Conservation (phyloP, 2,329 filamentous ascomycete genomes). For the Exophiala sp. region DNA sequence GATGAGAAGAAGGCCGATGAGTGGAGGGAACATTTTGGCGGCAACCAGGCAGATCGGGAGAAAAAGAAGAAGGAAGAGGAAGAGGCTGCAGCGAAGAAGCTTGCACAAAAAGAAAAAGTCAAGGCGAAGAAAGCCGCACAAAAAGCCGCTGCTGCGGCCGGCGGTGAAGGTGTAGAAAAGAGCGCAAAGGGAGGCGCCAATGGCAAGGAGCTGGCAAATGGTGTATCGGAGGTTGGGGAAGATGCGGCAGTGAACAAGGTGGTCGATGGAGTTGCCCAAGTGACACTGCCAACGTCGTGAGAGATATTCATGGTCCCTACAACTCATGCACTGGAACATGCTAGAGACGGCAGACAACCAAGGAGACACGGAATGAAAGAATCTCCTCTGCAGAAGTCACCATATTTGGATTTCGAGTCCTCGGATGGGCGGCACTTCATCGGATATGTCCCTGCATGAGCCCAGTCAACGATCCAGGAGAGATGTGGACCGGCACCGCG, state of each 20-base stretch:
- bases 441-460: too few species aligned
- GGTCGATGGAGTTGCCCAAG: constrained; percentile 41
- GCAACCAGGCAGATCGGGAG: constrained; percentile 62
- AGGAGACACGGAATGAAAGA: background rate
- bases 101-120: constrained; percentile 35
- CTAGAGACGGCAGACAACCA: background rate
- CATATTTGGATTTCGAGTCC: too few species aligned
- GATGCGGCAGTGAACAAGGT: constrained; percentile 45
- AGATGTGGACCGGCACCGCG: too few species aligned
- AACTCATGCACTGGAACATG: background rate
- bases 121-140: constrained; percentile 31
- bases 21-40: constrained; percentile 74
- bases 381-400: too few species aligned
- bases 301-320: background rate
- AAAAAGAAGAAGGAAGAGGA: constrained; percentile 63
- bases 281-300: constrained; percentile 41
- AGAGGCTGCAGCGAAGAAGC: constrained; percentile 36
- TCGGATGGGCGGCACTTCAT: too few species aligned
- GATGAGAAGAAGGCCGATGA: constrained; percentile 76
- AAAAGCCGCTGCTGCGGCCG: constrained; percentile 18
- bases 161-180: constrained; percentile 32
- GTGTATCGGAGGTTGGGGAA: constrained; percentile 32
- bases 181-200: constrained; percentile 27
- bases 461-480: too few species aligned
- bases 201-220: constrained; percentile 34